These are phyloP conservation scores for Porphyrellus cyaneotinctus DNA, from an alignment of 768 basidiomycete genomes.

Conservation along the genomic window DNA sequence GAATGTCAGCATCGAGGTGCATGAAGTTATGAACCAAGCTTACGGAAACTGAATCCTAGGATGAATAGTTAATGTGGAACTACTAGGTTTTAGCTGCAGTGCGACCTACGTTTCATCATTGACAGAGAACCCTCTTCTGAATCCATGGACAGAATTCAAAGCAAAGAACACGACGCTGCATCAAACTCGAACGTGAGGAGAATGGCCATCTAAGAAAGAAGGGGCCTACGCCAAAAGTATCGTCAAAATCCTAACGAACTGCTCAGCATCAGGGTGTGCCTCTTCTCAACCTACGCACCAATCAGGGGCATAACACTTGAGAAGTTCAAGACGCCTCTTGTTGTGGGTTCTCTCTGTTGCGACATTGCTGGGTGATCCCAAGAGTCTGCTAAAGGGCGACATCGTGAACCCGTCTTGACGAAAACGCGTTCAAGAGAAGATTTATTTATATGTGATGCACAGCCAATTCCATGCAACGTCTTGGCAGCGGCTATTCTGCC, in stretches of 20 bases:
- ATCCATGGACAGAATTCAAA: slow-evolving; percentile 65
- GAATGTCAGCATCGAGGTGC: slow-evolving; percentile 4
- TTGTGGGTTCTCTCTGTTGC: slow-evolving; percentile 19
- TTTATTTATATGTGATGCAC: no score
- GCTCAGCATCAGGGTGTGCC: background rate
- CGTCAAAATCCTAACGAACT: slow-evolving; percentile 55
- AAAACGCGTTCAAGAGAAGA: no score
- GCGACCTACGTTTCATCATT: slow-evolving; percentile 61
- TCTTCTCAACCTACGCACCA: slow-evolving; percentile 47
- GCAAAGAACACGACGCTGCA: slow-evolving; percentile 58
- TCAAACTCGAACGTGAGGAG: background rate
- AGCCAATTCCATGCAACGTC: no score
- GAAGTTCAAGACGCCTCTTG: slow-evolving; percentile 37
- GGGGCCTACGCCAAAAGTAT: slow-evolving; percentile 56
- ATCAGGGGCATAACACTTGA: slow-evolving; percentile 69
- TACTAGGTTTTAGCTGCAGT: background rate
- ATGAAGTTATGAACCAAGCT: background rate
- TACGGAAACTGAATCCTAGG: slow-evolving; percentile 25
- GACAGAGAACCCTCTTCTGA: slow-evolving; percentile 73
- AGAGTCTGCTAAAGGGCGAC: slow-evolving; percentile 12
- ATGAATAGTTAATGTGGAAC: slow-evolving; percentile 13
- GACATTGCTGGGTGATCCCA: slow-evolving; percentile 1
- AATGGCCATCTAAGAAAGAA: background rate
- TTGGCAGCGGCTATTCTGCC: no score
- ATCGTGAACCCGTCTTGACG: slow-evolving; percentile 2